A percentile compares a stretch with the other conserved stretches of the same genome.
phyloP scores from a whole-genome alignment of 768 basidiomycete species.

The Phylloporus sp. region DNA sequence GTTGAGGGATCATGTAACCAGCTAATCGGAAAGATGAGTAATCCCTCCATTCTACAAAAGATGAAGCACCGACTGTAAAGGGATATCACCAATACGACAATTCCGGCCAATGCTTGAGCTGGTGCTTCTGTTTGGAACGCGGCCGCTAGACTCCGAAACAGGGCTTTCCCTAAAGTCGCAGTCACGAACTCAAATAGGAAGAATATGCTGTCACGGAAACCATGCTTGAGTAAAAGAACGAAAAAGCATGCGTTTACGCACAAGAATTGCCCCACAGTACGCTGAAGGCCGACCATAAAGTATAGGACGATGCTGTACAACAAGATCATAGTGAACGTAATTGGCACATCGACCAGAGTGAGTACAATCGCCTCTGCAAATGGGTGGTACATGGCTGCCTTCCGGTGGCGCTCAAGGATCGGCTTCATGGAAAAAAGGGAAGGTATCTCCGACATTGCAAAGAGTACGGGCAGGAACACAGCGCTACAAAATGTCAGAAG shows the following conservation, averaged over 20 bases:
- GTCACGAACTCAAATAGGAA: conserved; percentile 57
- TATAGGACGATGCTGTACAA: conserved; percentile 47
- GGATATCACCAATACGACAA: conserved; percentile 50
- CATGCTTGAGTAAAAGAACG: conserved; percentile 7
- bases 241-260: conserved; percentile 31
- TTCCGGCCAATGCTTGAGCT: conserved; percentile 56
- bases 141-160: conserved; percentile 69
- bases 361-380: conserved; percentile 44
- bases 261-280: conserved; percentile 60
- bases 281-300: conserved; percentile 58
- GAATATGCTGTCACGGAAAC: conserved; percentile 41
- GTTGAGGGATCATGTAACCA: conserved; percentile 57
- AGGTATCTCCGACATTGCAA: conserved; percentile 56
- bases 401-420: conserved; percentile 41
- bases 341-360: conserved; percentile 46
- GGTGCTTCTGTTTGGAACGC: conserved; percentile 55
- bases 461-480: conserved; percentile 56
- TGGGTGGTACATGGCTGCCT: conserved; percentile 48
- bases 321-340: conserved; percentile 35
- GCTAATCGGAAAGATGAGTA: conserved; percentile 17
- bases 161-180: conserved; percentile 64
- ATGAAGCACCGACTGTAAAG: conserved; percentile 34
- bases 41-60: not conserved
- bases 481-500: conserved; percentile 34
- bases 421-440: conserved; percentile 44